These are phyloP conservation scores for Colletotrichum sojae DNA, from an alignment of 2,329 filamentous ascomycete genomes.

Conservation along the genomic window DNA sequence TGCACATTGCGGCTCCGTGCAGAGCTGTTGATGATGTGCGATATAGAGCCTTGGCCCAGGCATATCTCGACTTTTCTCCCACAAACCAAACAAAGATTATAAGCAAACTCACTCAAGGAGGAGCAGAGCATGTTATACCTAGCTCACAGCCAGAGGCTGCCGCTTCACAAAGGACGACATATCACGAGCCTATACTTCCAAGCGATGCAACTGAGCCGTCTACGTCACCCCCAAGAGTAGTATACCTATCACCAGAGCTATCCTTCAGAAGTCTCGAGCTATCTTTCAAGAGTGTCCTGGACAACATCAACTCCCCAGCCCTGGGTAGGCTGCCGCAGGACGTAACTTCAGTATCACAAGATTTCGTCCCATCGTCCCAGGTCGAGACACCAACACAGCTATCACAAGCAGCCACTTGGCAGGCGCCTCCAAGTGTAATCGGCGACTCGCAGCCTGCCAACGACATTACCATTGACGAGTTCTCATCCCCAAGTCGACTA, in stretches of 20 bases:
- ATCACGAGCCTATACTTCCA: slow-evolving; percentile 21
- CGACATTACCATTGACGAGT: slow-evolving; percentile 47
- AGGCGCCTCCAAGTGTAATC: slow-evolving; percentile 63
- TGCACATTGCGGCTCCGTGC: slow-evolving; percentile 69
- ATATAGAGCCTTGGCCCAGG: slow-evolving; percentile 65
- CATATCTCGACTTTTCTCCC: slow-evolving; percentile 65
- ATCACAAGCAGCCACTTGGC: slow-evolving; percentile 51
- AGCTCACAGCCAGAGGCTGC: slow-evolving; percentile 19
- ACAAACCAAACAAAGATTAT: slow-evolving; percentile 36
- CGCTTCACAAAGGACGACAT: slow-evolving; percentile 19
- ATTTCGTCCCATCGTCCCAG: slow-evolving; percentile 26
- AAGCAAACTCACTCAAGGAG: not conserved
- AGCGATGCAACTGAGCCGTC: slow-evolving; percentile 21
- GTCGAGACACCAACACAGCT: slow-evolving; percentile 2
- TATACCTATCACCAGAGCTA: not conserved
- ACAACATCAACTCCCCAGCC: slow-evolving; percentile 57
- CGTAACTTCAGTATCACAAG: not conserved
- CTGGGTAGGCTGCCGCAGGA: slow-evolving; percentile 3
- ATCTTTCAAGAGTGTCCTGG: slow-evolving; percentile 61
- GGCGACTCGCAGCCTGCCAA: slow-evolving; percentile 67
- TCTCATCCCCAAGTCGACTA: slow-evolving; percentile 65
- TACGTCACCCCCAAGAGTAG: slow-evolving; percentile 27
- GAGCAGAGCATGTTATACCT: slow-evolving; percentile 10
- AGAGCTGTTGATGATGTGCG: slow-evolving; percentile 61
- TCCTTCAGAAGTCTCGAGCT: slow-evolving; percentile 51